These are phyloP conservation scores for Firmiana major DNA, from an alignment of 345 rosid species.

Conservation along the genomic window DNA sequence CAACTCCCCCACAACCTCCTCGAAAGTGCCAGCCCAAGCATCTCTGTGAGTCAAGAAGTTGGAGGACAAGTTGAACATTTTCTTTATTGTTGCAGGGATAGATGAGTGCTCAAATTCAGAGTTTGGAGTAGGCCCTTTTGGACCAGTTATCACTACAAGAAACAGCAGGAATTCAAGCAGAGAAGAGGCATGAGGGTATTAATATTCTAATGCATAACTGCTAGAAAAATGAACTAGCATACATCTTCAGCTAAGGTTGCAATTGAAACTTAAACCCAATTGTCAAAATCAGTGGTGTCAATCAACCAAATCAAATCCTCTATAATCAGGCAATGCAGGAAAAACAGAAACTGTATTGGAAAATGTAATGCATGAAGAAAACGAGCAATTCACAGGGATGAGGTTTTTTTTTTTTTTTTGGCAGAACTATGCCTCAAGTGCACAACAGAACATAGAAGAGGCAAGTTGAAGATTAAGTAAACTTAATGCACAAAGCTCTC, in stretches of 20 bases:
- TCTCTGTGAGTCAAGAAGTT: constrained; percentile 92
- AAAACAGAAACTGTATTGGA: neutral
- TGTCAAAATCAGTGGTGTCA: too few species aligned
- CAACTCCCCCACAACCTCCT: constrained; percentile 58
- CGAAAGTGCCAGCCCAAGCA: constrained; percentile 97
- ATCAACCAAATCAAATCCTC: constrained; percentile 4
- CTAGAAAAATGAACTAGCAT: neutral
- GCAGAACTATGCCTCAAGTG: neutral
- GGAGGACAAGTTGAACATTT: constrained; percentile 77
- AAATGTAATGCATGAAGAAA: neutral
- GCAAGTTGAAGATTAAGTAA: neutral
- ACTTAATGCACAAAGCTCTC: too few species aligned
- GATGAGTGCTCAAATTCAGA: constrained; percentile 96
- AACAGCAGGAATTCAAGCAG: neutral
- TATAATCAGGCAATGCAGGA: neutral
- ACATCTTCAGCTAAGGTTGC: neutral
- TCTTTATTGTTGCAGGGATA: constrained; percentile 91
- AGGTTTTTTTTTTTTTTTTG: too few species aligned
- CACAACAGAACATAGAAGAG: neutral
- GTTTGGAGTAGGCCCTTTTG: constrained; percentile 64
- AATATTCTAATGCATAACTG: neutral
- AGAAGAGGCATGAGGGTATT: neutral
- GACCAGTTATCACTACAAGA: constrained; percentile 56
- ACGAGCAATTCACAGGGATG: neutral
- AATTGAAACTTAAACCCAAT: neutral